phyloP scores from a whole-genome alignment of 768 basidiomycete genomes.

The Tulasnella sp. region DNA sequence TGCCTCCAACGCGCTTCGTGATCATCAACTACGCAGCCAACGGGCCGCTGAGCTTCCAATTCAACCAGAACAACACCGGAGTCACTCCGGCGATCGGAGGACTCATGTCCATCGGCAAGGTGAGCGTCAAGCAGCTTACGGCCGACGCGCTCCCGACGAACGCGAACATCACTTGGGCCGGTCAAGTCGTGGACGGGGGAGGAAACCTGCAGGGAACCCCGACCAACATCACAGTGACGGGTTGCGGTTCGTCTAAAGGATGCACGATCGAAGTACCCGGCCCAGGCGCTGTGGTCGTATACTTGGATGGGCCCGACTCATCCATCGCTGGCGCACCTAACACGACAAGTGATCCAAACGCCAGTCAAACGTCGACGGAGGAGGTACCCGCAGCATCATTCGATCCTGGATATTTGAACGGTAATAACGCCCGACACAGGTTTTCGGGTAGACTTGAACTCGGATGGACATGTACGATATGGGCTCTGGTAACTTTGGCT shows the following conservation, averaged over 20 bases:
- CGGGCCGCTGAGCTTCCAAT: conserved; percentile 18
- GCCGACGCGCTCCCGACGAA: neutral
- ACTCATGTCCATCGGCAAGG: conserved; percentile 1
- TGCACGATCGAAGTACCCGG: conserved; percentile 28
- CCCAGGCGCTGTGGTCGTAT: conserved; percentile 29
- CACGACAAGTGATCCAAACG: neutral
- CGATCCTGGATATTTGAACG: conserved; percentile 18
- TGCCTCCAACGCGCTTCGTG: conserved; percentile 22
- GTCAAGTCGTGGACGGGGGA: conserved; percentile 26
- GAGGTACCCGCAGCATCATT: neutral
- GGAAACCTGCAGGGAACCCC: conserved; percentile 8
- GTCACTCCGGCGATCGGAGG: conserved; percentile 5
- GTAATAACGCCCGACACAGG: conserved; percentile 2
- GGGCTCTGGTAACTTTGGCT: neutral
- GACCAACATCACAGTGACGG: neutral
- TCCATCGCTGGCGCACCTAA: neutral
- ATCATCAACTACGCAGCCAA: conserved; percentile 30
- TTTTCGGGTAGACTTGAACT: neutral
- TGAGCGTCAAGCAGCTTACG: conserved; percentile 25
- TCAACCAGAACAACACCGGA: conserved; percentile 18
- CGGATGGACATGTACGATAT: conserved; percentile 8
- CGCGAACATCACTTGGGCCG: conserved; percentile 27
- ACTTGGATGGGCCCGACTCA: conserved; percentile 15
- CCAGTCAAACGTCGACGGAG: neutral
- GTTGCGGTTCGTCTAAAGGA: conserved; percentile 3